Percentiles rank a stretch among this genome's conserved stretches.
Evolutionary conservation across 768 basidiomycete species (phyloP).

Genomic region (Kondoa malvinella): DNA sequence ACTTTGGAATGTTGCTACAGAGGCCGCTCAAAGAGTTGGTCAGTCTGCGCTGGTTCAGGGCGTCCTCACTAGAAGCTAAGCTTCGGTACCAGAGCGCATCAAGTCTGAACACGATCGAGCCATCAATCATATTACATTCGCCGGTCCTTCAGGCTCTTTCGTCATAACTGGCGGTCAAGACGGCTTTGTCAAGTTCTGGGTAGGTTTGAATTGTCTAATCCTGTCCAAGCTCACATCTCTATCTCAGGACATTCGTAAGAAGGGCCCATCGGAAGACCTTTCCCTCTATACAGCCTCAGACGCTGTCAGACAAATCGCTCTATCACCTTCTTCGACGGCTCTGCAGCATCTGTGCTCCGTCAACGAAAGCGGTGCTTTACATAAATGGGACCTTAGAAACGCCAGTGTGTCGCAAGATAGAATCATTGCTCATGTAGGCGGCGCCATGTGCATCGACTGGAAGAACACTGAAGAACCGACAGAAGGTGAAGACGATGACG

Average conservation of each 20-base stretch:
- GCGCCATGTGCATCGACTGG: conserved; percentile 23
- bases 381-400: conserved; percentile 23
- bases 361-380: conserved; percentile 20
- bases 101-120: conserved; percentile 23
- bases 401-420: conserved; percentile 18
- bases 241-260: conserved; percentile 21
- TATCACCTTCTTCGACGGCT: conserved; percentile 21
- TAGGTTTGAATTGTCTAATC: not conserved
- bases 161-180: conserved; percentile 24
- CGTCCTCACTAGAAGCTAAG: no score
- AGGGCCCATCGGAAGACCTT: conserved; percentile 7
- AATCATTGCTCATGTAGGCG: conserved; percentile 21
- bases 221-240: not conserved
- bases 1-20: not conserved
- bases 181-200: conserved; percentile 25
- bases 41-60: not conserved
- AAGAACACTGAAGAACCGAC: conserved; percentile 13
- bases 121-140: conserved; percentile 23
- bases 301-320: conserved; percentile 19
- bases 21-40: not conserved
- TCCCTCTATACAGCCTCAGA: conserved; percentile 20
- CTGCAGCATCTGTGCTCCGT: conserved; percentile 21
- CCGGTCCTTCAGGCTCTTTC: conserved; percentile 20
- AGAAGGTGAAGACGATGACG: conserved; percentile 18
- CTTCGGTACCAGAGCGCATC: conserved; percentile 22